phyloP scores from a whole-genome alignment of 352 stramenopile species.

The Globisporangium carolinianum region DNA sequence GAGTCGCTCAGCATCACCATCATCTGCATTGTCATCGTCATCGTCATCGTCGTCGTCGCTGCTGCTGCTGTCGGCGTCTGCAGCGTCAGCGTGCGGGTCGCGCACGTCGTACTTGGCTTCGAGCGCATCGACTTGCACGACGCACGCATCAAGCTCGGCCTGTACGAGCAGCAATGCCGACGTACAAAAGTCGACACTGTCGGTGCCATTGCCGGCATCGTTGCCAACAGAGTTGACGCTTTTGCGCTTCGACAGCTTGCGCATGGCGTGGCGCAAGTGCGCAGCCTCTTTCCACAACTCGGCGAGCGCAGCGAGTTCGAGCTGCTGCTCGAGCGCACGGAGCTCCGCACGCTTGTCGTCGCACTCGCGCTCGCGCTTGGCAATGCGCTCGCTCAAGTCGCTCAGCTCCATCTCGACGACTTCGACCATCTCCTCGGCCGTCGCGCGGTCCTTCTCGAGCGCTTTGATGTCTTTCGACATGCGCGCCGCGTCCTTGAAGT shows the following conservation, averaged over 20 bases:
- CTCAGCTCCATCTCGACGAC: slow-evolving; percentile 80
- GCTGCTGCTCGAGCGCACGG: slow-evolving; percentile 10
- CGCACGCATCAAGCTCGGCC: slow-evolving; percentile 66
- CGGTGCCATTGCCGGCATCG: neutral
- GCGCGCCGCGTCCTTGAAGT: slow-evolving; percentile 81
- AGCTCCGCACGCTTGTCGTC: slow-evolving; percentile 41
- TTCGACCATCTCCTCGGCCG: slow-evolving; percentile 77
- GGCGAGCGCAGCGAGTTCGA: slow-evolving; percentile 63
- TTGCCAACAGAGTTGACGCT: slow-evolving; percentile 44
- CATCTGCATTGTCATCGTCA: slow-evolving; percentile 34
- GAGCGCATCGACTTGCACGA: slow-evolving; percentile 47
- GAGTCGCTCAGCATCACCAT: slow-evolving; percentile 33
- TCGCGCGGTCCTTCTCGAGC: slow-evolving; percentile 75
- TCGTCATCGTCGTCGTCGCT: slow-evolving; percentile 39
- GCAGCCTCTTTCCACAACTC: slow-evolving; percentile 75
- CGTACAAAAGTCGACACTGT: slow-evolving; percentile 58
- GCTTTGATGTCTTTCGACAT: slow-evolving; percentile 87
- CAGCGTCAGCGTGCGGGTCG: slow-evolving; percentile 43
- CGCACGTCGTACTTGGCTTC: slow-evolving; percentile 70
- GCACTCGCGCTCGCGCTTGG: slow-evolving; percentile 56
- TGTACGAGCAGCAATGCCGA: slow-evolving; percentile 69
- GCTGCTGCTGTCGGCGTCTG: too few relatives aligned
- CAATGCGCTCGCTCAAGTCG: slow-evolving; percentile 67
- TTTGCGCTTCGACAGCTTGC: slow-evolving; percentile 68
- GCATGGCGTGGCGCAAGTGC: slow-evolving; percentile 43